A percentile compares a stretch with the other conserved stretches of the same genome.
These are phyloP conservation scores for Amylocystis lapponica DNA, from an alignment of 768 basidiomycete genomes.

Conservation along the genomic window DNA sequence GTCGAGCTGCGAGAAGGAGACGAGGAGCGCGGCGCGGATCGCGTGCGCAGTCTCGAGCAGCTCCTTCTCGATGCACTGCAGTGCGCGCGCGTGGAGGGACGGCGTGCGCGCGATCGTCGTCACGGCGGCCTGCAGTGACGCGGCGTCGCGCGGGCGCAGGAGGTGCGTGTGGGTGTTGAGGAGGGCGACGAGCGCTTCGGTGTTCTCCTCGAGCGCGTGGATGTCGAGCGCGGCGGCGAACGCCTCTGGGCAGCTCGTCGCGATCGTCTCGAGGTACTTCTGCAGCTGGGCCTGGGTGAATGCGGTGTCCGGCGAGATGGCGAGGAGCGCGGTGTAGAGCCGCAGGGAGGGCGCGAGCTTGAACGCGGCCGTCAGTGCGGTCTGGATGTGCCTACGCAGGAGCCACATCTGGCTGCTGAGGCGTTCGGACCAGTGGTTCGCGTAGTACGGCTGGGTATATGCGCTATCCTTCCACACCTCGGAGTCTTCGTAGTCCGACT, in stretches of 20 bases:
- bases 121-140: slow-evolving; percentile 40
- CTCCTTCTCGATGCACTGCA: slow-evolving; percentile 47
- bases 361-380: slow-evolving; percentile 43
- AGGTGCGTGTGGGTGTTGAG: slow-evolving; percentile 46
- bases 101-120: slow-evolving; percentile 30
- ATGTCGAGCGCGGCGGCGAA: slow-evolving; percentile 53
- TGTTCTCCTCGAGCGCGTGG: slow-evolving; percentile 32
- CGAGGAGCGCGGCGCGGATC: slow-evolving; percentile 38
- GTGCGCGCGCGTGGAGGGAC: slow-evolving; percentile 23
- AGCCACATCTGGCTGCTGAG: slow-evolving; percentile 34
- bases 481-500: slow-evolving; percentile 16
- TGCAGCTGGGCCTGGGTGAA: slow-evolving; percentile 21
- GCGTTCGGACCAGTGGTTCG: slow-evolving; percentile 46
- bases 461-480: too few species aligned
- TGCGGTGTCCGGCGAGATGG: slow-evolving; percentile 26
- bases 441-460: slow-evolving; percentile 31
- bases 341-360: slow-evolving; percentile 39
- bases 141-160: slow-evolving; percentile 54
- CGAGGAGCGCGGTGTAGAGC: slow-evolving; percentile 39
- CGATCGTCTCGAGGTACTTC: slow-evolving; percentile 32
- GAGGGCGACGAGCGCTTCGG: slow-evolving; percentile 32
- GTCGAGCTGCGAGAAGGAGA: slow-evolving; percentile 44
- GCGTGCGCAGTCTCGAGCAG: slow-evolving; percentile 39
- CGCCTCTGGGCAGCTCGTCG: slow-evolving; percentile 45
- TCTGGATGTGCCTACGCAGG: slow-evolving; percentile 41